Base-by-base conservation (phyloP, 805 yeast genomes). In the Groenewaldozyma tartarivorans region DNA sequence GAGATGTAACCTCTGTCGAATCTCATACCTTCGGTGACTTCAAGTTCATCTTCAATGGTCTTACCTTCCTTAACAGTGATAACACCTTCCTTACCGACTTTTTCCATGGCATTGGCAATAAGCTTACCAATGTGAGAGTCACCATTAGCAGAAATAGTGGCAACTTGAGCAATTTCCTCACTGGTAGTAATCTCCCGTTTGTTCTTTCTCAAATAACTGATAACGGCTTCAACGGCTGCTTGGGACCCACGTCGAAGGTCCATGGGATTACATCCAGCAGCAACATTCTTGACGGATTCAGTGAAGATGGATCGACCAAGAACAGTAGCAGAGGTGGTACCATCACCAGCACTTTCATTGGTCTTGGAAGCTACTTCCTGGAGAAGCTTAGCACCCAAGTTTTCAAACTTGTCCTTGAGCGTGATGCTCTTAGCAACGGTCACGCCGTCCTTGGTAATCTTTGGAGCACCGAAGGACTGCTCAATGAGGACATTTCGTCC, bases 241-340 rank as follows among this genome's bases (percentile, higher is more conserved):
- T 88, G 96, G 36, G 95, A 78, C 56, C 98, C 98, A 62, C 92
- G 79, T 75, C 97, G 84, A 60, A 90, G 74, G 58, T 90, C 97
- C 92, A 87, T 88, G 55, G 98, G 97, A 72, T 90, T 92, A 68
- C 96, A 88, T 47, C 98, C 98, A 43, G 97, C 96, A 47, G 97
- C 96, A 35, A 92, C 98, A 58, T 86, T 86, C 74, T 86, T 87
- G 47, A 90, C 94, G 22, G 94, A 77, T 67, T 92, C 96, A 46
- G 95, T 80, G 71, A 90, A 85, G 54, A 90, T 90, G 44, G 95
- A 81, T 65, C 95, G 83, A 53, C 96, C 97, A 54, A 90, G 73
- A 41, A 90, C 94, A 37, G 97, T 92, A 54, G 97, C 96, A 35
- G 95, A 81, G 30, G 98, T 90, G 50, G 98, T 90, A 66, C 98